These are phyloP conservation scores for Nicotiana paniculata DNA, from an alignment of 257 asterid genomes.

Conservation along the genomic window DNA sequence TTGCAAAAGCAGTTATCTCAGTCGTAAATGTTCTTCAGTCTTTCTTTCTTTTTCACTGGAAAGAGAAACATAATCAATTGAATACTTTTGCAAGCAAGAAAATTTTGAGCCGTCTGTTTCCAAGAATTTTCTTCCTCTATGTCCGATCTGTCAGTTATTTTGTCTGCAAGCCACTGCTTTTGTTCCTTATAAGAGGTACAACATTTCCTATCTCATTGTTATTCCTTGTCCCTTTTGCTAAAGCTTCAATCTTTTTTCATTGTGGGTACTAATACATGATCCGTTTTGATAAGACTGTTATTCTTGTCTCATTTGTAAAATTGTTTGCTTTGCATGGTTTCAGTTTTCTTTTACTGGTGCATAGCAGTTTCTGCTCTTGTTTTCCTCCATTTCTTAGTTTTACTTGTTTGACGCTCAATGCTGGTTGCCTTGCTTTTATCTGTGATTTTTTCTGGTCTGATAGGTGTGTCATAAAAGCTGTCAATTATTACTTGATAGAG, in stretches of 20 bases:
- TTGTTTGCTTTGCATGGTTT: background rate
- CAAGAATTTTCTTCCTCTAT: background rate
- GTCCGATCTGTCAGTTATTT: slow-evolving; percentile 25
- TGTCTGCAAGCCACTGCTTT: slow-evolving; percentile 35
- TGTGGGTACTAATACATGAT: background rate
- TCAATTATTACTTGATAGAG: background rate
- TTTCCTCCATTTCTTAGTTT: background rate
- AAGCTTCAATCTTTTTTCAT: slow-evolving; percentile 3
- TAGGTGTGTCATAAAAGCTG: slow-evolving; percentile 3
- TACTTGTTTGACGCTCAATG: background rate
- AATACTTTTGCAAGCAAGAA: slow-evolving; percentile 6
- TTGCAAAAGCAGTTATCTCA: background rate
- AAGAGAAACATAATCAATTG: background rate
- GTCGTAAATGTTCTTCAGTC: background rate
- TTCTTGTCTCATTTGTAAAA: background rate
- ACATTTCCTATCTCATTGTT: background rate
- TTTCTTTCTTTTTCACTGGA: background rate
- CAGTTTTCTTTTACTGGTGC: background rate
- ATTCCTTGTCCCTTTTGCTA: background rate
- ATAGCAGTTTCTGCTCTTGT: background rate
- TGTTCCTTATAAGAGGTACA: slow-evolving; percentile 16
- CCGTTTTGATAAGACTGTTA: background rate
- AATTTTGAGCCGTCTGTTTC: background rate
- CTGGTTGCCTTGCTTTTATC: background rate
- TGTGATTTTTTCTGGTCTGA: background rate